Conservation (phyloP, 495 filamentous ascomycete species). For the Penicillium dipodomyicola region DNA sequence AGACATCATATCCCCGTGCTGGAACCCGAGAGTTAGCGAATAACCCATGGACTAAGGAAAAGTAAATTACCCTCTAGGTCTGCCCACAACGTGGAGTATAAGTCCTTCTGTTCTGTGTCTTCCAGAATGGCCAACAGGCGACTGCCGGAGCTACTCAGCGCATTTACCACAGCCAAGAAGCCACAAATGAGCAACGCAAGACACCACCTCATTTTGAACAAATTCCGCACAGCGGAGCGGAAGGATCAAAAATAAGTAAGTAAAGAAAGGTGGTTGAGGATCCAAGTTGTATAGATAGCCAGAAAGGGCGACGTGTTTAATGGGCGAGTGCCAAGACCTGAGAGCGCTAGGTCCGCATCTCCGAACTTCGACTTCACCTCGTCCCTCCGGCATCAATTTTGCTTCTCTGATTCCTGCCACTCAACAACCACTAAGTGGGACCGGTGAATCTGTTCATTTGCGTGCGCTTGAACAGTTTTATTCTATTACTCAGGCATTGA, state of each 20-base stretch:
- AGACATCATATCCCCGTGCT: slow-evolving; percentile 80
- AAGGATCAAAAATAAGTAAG: slow-evolving; percentile 19
- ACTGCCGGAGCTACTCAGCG: slow-evolving; percentile 75
- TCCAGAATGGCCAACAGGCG: slow-evolving; percentile 86
- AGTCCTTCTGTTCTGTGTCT: slow-evolving; percentile 70
- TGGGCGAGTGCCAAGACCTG: slow-evolving; percentile 46
- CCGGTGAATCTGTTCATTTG: neutral
- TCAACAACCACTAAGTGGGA: slow-evolving; percentile 14
- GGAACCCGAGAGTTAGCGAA: slow-evolving; percentile 24
- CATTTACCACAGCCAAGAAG: slow-evolving; percentile 64
- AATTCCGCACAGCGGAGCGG: slow-evolving; percentile 43
- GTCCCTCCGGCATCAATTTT: slow-evolving; percentile 28
- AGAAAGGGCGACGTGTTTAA: slow-evolving; percentile 53
- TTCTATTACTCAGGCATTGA: slow-evolving; percentile 1
- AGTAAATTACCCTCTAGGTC: slow-evolving; percentile 71
- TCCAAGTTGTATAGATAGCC: slow-evolving; percentile 24
- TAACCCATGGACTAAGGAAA: neutral
- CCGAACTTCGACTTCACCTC: slow-evolving; percentile 34
- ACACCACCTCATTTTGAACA: slow-evolving; percentile 68
- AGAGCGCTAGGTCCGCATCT: slow-evolving; percentile 35
- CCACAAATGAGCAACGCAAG: slow-evolving; percentile 64
- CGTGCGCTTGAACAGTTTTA: slow-evolving; percentile 7
- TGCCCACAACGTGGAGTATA: slow-evolving; percentile 77
- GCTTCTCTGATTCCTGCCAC: slow-evolving; percentile 14
- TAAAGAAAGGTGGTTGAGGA: slow-evolving; percentile 21